phyloP scores from a whole-genome alignment of 2,329 filamentous ascomycete genomes.

The Aphanocladium album region DNA sequence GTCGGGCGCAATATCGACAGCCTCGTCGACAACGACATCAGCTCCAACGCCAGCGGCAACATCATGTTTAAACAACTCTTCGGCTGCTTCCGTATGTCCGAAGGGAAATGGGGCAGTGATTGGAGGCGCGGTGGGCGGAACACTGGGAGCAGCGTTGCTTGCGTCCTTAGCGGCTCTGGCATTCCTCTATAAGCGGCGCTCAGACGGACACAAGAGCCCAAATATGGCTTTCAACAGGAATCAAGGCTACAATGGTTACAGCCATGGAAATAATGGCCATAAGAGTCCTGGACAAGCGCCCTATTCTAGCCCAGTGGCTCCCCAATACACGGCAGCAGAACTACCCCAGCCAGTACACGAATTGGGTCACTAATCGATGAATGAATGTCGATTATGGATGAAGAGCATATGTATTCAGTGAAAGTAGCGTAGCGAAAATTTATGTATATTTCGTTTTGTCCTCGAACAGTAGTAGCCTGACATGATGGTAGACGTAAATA shows the following conservation, averaged over 20 bases:
- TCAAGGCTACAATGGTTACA: background rate
- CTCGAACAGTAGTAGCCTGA: background rate
- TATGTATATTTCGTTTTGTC: background rate
- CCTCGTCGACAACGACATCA: background rate
- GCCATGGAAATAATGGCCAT: background rate
- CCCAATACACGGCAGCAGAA: background rate
- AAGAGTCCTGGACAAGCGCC: background rate
- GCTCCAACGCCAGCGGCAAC: background rate
- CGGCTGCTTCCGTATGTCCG: slow-evolving; percentile 12
- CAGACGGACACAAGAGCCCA: background rate
- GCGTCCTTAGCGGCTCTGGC: slow-evolving; percentile 18
- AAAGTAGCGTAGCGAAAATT: background rate
- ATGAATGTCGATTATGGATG: background rate
- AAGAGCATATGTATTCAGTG: background rate
- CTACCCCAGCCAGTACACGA: background rate
- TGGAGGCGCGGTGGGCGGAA: slow-evolving; percentile 19
- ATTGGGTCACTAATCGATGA: background rate
- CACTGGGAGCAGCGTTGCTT: slow-evolving; percentile 19
- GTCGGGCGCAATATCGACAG: too few relatives aligned
- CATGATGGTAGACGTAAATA: background rate
- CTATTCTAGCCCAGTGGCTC: background rate
- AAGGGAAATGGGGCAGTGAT: slow-evolving; percentile 19
- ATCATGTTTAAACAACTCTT: background rate
- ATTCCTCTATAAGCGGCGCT: slow-evolving; percentile 12
- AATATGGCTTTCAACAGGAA: background rate